These are phyloP conservation scores for Mortierella sp. DNA, from an alignment of 371 early-diverging fungal species.

Conservation along the genomic window DNA sequence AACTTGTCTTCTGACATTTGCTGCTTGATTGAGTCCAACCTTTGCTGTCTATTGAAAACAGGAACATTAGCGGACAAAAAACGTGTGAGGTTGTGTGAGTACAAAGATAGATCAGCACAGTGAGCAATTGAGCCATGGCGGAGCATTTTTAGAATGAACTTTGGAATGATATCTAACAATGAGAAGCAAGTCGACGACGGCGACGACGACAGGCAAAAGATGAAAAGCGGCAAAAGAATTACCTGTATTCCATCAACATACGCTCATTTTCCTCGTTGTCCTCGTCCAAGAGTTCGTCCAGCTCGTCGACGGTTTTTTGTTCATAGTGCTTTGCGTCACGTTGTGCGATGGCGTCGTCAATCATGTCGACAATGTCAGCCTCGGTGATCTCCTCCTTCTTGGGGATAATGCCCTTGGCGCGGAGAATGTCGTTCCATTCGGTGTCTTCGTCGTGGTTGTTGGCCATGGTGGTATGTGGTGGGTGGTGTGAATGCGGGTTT, in stretches of 20 bases:
- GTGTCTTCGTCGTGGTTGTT: conserved; percentile 82
- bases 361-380: conserved; percentile 76
- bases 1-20: conserved; percentile 66
- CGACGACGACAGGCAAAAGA: not conserved
- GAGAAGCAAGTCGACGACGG: not conserved
- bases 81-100: not conserved
- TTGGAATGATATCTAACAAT: not conserved
- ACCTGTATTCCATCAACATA: conserved; percentile 84
- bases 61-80: conserved; percentile 1
- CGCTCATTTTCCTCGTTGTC: conserved; percentile 88
- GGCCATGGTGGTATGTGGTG: conserved; percentile 48
- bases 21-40: conserved; percentile 66
- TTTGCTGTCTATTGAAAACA: conserved; percentile 69
- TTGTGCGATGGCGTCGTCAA: conserved; percentile 80
- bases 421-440: conserved; percentile 94
- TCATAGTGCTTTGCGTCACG: conserved; percentile 71
- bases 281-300: conserved; percentile 92
- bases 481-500: not conserved
- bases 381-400: conserved; percentile 87
- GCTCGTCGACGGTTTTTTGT: conserved; percentile 84
- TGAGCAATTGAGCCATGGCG: conserved; percentile 14
- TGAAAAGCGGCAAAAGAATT: conserved; percentile 1
- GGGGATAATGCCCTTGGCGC: conserved; percentile 92
- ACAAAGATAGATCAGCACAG: conserved; percentile 3
- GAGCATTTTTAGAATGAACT: not conserved